Evolutionary conservation across 2,329 filamentous ascomycete species (phyloP), one percentile per base, ranked within the genome.

Genomic region (Alternaria hordeiaustralica): DNA sequence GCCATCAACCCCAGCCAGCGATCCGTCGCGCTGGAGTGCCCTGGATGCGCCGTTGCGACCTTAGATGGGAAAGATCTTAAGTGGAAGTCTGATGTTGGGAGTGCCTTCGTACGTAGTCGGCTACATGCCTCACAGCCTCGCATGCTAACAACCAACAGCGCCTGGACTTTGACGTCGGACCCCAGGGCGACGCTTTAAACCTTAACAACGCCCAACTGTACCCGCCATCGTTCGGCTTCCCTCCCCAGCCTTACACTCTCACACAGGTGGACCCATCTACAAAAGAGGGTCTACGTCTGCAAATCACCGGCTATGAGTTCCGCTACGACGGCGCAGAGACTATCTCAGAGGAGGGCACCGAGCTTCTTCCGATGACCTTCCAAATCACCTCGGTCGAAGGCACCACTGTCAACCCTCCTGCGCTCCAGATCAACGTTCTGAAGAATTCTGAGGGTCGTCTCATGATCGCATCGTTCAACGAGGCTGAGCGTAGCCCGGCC

Each of bases 301-400:
- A 72, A 30, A 72, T 81, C 15, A 80, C 78, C 10, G 73, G 75
- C 55, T 81, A 77, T 64, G 71, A 68, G 10, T 76, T 78, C 72
- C 72, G 75, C 64, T 78, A 73, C 68, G 75, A 73, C 46, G 70
- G 66, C 45, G 75, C 78, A 9, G 71, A 79, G 57, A 81, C 79
- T 15, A 65, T 78, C 23, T 74, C 72, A 15, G 77, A 80, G 60
- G 71, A 68, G 26, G 79, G 79, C 43, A 74, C 73, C 18, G 79
- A 81, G 58, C 73, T 82, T 7, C 71, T 82, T 6, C 78, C 78
- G n/a, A 77, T 82, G 72, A 75, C 70, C 3, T 72, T 82, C 61
- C 71, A 72, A 20, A 75, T 82, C 58, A 73, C 70, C 2, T 73
- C 77, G 2, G 71, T 82, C 53, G 79, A 79, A 57, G 71, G 70